Base-by-base conservation (phyloP, 306 rosid species). In the Hylodesmum podocarpum region DNA sequence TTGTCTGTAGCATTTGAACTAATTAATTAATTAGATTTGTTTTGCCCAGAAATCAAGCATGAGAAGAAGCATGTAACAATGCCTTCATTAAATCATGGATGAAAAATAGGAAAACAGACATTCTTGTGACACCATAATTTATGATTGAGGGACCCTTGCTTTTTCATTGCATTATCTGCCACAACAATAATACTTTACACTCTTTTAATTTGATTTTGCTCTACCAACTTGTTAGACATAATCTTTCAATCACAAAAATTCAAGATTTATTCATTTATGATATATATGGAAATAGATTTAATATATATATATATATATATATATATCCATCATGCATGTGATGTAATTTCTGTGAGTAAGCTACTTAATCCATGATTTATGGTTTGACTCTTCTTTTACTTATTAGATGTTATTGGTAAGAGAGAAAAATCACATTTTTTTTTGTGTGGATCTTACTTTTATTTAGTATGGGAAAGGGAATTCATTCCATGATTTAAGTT, bases 1-100 rank as follows among this genome's bases (percentile, higher is more conserved):
- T 78, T 69, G 76, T 78, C 55, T 6, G 16, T 77, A 41, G 65
- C 10, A 29, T 81, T 81, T 81, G 86, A 69, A 81, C 28, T 27
- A 14, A 72, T 43, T 64, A 68, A 81, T 24, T 34, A 12, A 67
- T 22, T 51, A 12, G 11, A 43, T 47, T 47, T 39, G 16, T 43
- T 22, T 25, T 54, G 10, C 66, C 29, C 19, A 14, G n/a, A 76
- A 31, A 41, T 16, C n/a, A 76, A 28, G 41, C 25, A 6, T 70
- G 33, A 74, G 36, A 62, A 47, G 31, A 15, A 68, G 6, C 8
- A 19, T 61, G 33, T 1, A 9, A 19, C 25, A 72, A 57, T 49
- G 44, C 46, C 21, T 63, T 36, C 51, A 62, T 39, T 3, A 3
- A 27, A 28, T 29, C 2, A 7, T 25, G 34, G 53, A 11, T 34